Base-by-base conservation (phyloP, 2,329 filamentous ascomycete species). In the Parafenestella ontariensis region DNA sequence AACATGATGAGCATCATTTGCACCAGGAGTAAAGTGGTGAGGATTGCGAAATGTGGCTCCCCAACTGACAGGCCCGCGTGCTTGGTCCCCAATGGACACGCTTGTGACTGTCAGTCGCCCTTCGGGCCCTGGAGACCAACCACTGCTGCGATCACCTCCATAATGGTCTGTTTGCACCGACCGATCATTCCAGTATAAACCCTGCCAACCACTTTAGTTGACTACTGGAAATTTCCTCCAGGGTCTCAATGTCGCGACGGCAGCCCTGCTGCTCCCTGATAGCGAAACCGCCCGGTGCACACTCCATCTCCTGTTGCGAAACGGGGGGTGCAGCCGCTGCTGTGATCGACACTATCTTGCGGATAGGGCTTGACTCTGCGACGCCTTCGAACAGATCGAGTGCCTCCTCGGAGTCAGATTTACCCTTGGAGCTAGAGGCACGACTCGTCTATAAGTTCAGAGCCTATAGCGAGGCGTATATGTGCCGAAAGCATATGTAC, bases 71-170 rank as follows among this genome's bases (percentile, higher is more conserved):
- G 66, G 62, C 68, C 70, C 66, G 57, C 64, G 49, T 49, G 41
- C 55, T 44, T 65, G 67, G 70, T 65, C 60, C 66, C 54, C 61
- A 50, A 62, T 55, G 23, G 43, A 23, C 49, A 69, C 66, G 62
- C 69, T 66, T 71, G 64, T 64, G 54, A 58, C n/a, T 69, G 71
- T 68, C 68, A 74, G 62, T 73, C 56, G 64, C 56, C 61, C 59
- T 62, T 63, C 64, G 68, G 60, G 62, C 57, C 61, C 58, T 64
- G 49, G 48, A 61, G 57, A 43, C 65, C 60, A 68, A 66, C 62
- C 66, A 64, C 46, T 33, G 47, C 53, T 47, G 43, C 50, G 52
- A 54, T 60, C 59, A 61, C 54, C 42, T 56, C 49, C 53, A 61
- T 9, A 56, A n/a, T n/a, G 48, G 54, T 39, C 42, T 37, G 39